Evolutionary conservation across 1,284 basidiomycete genomes (phyloP), one percentile per base, ranked within the genome.

Genomic region (Phellinidium pouzarii): DNA sequence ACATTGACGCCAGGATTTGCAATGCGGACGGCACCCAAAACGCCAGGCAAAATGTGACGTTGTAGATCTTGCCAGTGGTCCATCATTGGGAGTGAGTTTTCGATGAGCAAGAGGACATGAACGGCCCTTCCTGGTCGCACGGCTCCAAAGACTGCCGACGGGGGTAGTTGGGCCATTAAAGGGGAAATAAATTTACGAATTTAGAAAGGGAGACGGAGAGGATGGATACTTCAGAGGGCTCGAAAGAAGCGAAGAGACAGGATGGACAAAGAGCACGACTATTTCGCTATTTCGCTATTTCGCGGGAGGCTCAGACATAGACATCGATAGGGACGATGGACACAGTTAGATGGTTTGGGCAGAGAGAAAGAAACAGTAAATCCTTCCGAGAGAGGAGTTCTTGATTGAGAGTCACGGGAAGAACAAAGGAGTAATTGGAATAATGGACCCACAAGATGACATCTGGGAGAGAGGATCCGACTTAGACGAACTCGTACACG

Each of bases 81-180:
- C 41, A 49, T 20, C 55, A 57, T 57, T 4, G 55, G 51, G 29
- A 53, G 38, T 3, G 55, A 57, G 41, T 57, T 57, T 50, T 57
- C 55, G 43, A 57, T 53, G 37, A 57, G 55, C 14, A 57, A 41
- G 42, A 57, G 55, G 41, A 57, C 55, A 47, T 57, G 55, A 14
- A 57, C 55, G 22, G 55, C 51, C n/a, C 53, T 47, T 17, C 51
- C 50, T 4, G 51, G 55, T 4, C 41, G 51, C 3, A 46, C 31
- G 51, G 48, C 44, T 2, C 51, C 55, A 50, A 57, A 57, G 44
- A 57, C 55, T 29, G 52, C 51, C 17, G 50, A 50, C 19, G 55
- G 55, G 29, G 54, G 54, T n/a, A 56, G 46, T 20, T 56, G 54
- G 2, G 54, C 54, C 54, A 56, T 56, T n/a, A n/a, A n/a, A n/a